phyloP scores from a whole-genome alignment of 2,329 filamentous ascomycete species.

The Fusarium clavum region DNA sequence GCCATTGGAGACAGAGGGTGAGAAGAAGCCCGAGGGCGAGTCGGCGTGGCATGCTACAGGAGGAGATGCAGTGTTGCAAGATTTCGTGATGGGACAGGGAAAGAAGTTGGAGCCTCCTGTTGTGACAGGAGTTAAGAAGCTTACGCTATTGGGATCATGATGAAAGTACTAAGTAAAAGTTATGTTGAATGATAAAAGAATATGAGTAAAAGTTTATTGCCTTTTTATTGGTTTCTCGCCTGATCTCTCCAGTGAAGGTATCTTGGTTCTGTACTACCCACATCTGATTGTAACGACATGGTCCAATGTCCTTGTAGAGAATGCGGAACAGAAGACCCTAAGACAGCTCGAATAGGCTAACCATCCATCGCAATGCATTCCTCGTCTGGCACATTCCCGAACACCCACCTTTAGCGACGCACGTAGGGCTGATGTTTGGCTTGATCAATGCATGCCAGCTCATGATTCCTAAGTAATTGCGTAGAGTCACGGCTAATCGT shows the following conservation, averaged over 20 bases:
- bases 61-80: constrained; percentile 64
- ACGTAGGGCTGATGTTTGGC: constrained; percentile 25
- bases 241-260: no score
- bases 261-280: neutral
- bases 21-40: constrained; percentile 37
- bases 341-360: neutral
- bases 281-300: neutral
- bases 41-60: constrained; percentile 56
- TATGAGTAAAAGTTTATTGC: neutral
- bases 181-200: constrained; percentile 22
- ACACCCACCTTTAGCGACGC: neutral
- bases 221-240: neutral
- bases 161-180: constrained; percentile 5
- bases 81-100: constrained; percentile 60
- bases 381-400: constrained; percentile 7
- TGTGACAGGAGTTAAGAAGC: constrained; percentile 61
- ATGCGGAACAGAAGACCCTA: neutral
- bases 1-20: constrained; percentile 18
- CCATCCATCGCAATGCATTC: constrained; percentile 21
- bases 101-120: constrained; percentile 61
- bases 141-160: constrained; percentile 62
- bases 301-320: neutral
- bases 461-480: constrained; percentile 7
- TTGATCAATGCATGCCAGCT: constrained; percentile 21
- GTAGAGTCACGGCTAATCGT: neutral